phyloP scores from a whole-genome alignment of 345 rosid genomes.

The Luvunga scandens region DNA sequence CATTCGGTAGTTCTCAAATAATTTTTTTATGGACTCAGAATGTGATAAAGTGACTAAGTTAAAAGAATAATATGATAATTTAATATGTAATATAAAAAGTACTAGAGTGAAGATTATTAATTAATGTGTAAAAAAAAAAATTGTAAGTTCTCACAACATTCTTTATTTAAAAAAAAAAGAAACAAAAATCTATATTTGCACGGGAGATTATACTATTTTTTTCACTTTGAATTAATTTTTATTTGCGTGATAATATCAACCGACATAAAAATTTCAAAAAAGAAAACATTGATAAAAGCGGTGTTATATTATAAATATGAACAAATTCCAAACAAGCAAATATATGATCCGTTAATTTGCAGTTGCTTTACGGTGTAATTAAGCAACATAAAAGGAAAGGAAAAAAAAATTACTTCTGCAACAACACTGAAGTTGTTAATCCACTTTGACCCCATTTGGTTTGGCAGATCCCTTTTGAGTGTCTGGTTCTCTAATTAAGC shows the following conservation, averaged over 20 bases:
- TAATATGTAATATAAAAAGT: too few species aligned
- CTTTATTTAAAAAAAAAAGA: too few species aligned
- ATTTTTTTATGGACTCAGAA: background rate
- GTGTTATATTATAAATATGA: background rate
- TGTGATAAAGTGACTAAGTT: too few species aligned
- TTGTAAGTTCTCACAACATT: too few species aligned
- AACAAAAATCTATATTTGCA: background rate
- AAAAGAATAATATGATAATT: background rate
- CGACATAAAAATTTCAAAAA: too few species aligned
- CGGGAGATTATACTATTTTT: background rate
- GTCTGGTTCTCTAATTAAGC: background rate
- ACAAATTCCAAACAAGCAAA: background rate
- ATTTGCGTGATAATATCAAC: background rate
- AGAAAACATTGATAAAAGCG: too few species aligned
- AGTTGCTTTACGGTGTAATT: background rate
- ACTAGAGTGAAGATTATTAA: background rate
- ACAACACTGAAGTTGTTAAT: background rate
- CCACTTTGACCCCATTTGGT: background rate
- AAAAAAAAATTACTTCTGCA: background rate
- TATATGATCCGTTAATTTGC: background rate
- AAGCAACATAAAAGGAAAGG: background rate
- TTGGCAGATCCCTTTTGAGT: background rate
- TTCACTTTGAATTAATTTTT: background rate
- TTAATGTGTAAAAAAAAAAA: too few species aligned
- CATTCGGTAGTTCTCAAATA: too few species aligned